A percentile compares a stretch with the other conserved stretches of the same genome.
These are phyloP conservation scores for Tuber borchii DNA, from an alignment of 495 filamentous ascomycete species.

Conservation along the genomic window DNA sequence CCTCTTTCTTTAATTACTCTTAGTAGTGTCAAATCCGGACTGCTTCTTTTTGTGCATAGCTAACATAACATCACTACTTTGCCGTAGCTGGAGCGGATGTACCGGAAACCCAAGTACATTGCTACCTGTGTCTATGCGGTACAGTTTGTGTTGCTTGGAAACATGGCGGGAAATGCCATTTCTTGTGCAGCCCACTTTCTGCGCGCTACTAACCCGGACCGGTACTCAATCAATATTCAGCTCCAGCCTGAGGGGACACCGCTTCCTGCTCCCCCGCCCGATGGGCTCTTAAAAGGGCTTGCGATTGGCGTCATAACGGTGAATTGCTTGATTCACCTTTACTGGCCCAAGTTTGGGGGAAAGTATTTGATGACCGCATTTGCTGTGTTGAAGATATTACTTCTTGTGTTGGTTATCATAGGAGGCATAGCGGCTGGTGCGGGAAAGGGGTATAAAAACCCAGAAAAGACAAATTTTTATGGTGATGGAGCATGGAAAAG, in stretches of 20 bases:
- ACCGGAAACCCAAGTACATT: constrained; percentile 43
- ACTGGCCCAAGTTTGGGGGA: constrained; percentile 46
- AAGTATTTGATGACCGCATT: constrained; percentile 50
- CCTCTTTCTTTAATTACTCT: background rate
- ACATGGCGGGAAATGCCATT: constrained; percentile 49
- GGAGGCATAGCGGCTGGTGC: constrained; percentile 42
- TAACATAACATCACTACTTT: background rate
- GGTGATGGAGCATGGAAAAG: constrained; percentile 10
- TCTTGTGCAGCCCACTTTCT: constrained; percentile 45
- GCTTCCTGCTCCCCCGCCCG: constrained; percentile 15
- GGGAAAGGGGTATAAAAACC: constrained; percentile 17
- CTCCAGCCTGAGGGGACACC: background rate
- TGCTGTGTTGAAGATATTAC: constrained; percentile 49
- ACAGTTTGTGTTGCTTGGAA: constrained; percentile 49
- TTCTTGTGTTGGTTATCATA: constrained; percentile 47
- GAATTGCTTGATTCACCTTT: constrained; percentile 48
- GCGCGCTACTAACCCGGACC: constrained; percentile 32
- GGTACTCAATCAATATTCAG: background rate
- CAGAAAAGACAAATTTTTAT: constrained; percentile 12
- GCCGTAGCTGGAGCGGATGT: constrained; percentile 47
- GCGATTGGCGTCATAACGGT: constrained; percentile 46
- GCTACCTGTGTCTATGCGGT: constrained; percentile 49
- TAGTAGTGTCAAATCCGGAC: background rate
- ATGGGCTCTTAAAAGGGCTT: constrained; percentile 38
- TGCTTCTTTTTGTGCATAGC: background rate